A percentile compares a stretch with the other conserved stretches of the same genome.
Conservation (phyloP, 1,284 basidiomycete genomes). For the Albatrellus sp. region DNA sequence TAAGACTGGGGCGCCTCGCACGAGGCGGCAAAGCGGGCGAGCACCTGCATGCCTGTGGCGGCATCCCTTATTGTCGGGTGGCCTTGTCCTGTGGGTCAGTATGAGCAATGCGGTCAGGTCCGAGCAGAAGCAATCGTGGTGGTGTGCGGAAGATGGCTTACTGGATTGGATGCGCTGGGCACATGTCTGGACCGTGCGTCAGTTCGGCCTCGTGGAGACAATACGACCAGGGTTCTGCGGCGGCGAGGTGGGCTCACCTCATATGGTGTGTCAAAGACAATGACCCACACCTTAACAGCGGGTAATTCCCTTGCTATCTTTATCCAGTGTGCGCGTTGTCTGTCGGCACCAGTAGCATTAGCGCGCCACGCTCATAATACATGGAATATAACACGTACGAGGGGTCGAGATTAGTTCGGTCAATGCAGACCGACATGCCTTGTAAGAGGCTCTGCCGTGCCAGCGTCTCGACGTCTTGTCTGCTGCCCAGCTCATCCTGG, state of each 20-base stretch:
- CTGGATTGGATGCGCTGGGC: slow-evolving; percentile 35
- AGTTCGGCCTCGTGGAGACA: not conserved
- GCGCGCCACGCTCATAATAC: not conserved
- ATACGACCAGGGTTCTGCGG: too few species aligned
- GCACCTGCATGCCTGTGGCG: slow-evolving; percentile 39
- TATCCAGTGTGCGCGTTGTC: slow-evolving; percentile 62
- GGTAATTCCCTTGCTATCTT: slow-evolving; percentile 52
- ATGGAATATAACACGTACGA: slow-evolving; percentile 27
- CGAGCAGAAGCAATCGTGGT: not conserved
- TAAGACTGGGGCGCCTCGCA: slow-evolving; percentile 36
- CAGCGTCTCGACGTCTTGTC: slow-evolving; percentile 44
- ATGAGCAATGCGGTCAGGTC: not conserved
- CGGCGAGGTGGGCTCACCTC: slow-evolving; percentile 34
- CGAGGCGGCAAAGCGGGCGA: slow-evolving; percentile 47
- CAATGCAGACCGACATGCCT: slow-evolving; percentile 58
- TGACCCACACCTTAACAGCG: slow-evolving; percentile 47
- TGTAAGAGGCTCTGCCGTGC: slow-evolving; percentile 34
- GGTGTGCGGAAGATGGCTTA: slow-evolving; percentile 19
- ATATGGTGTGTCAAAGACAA: slow-evolving; percentile 63
- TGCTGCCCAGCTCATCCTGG: slow-evolving; percentile 52
- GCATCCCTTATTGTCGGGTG: slow-evolving; percentile 60
- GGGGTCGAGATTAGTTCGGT: slow-evolving; percentile 59
- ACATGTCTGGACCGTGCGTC: slow-evolving; percentile 34
- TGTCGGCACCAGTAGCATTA: slow-evolving; percentile 14
- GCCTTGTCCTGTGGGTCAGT: slow-evolving; percentile 32